phyloP scores from a whole-genome alignment of 2,329 filamentous ascomycete species.

The Neofusicoccum sp. region DNA sequence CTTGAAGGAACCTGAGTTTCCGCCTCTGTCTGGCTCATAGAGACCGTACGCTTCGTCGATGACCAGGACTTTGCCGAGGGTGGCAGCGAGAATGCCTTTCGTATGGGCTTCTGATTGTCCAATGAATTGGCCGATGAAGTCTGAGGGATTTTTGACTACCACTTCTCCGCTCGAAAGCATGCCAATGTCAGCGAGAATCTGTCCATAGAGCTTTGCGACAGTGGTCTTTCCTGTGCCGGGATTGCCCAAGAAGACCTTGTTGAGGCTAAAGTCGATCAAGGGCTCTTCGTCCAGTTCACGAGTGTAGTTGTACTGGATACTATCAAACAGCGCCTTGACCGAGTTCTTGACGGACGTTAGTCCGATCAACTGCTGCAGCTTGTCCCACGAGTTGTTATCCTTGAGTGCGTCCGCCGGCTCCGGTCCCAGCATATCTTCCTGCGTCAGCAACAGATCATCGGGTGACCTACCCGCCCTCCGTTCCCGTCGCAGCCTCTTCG shows the following conservation, averaged over 20 bases:
- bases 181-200: constrained; percentile 66
- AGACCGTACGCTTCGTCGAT: constrained; percentile 80
- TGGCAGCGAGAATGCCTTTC: constrained; percentile 66
- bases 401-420: constrained; percentile 57
- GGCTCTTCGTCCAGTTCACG: constrained; percentile 63
- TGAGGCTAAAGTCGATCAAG: constrained; percentile 60
- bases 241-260: constrained; percentile 67
- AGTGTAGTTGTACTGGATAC: constrained; percentile 62
- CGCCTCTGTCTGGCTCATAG: constrained; percentile 39
- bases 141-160: constrained; percentile 68
- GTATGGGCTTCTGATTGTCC: constrained; percentile 70
- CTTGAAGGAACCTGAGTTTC: constrained; percentile 52
- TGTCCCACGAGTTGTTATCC: constrained; percentile 55
- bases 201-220: constrained; percentile 69
- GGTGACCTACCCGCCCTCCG: constrained; percentile 42
- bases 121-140: constrained; percentile 65
- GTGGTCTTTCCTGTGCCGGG: constrained; percentile 78
- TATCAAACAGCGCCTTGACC: constrained; percentile 59
- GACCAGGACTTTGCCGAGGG: constrained; percentile 70
- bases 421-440: constrained; percentile 70
- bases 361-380: constrained; percentile 60
- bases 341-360: constrained; percentile 62
- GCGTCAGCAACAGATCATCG: constrained; percentile 60
- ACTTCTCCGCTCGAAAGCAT: constrained; percentile 69
- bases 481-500: constrained; percentile 53